These are phyloP conservation scores for Pleurozium schreberi DNA, from an alignment of 225 moss, liverwort and hornwort genomes.

Conservation along the genomic window DNA sequence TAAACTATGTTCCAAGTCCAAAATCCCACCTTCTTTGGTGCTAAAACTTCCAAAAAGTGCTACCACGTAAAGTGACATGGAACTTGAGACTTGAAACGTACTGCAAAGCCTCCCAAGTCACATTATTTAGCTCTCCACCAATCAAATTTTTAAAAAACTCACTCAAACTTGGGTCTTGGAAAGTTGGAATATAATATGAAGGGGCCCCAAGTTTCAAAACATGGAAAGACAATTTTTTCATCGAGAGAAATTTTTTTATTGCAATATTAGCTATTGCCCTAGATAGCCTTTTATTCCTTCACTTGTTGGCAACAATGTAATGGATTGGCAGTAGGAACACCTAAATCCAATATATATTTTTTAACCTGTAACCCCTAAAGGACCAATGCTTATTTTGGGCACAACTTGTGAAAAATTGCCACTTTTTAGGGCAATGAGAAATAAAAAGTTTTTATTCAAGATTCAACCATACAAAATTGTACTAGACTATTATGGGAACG, in stretches of 20 bases:
- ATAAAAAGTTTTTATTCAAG: too few relatives aligned
- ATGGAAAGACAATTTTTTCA: not conserved
- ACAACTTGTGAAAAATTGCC: too few relatives aligned
- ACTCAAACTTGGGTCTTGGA: too few relatives aligned
- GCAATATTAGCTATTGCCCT: not conserved
- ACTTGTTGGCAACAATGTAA: not conserved
- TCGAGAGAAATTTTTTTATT: not conserved
- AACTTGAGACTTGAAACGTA: not conserved
- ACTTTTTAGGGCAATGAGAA: too few relatives aligned
- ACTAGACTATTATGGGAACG: too few relatives aligned
- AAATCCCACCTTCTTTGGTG: not conserved
- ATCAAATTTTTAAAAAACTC: not conserved
- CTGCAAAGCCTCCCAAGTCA: rapidly evolving
- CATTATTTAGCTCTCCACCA: not conserved
- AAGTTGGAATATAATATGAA: not conserved
- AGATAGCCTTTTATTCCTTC: not conserved
- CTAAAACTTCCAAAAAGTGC: not conserved
- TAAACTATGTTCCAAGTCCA: not conserved
- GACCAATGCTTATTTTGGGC: too few relatives aligned
- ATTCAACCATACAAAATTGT: too few relatives aligned
- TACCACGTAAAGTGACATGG: not conserved
- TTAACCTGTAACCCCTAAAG: too few relatives aligned
- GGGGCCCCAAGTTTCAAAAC: not conserved
- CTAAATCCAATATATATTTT: not conserved
- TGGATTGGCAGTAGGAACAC: not conserved